Conservation (phyloP, 805 yeast species). For the Monosporozyma solicola region DNA sequence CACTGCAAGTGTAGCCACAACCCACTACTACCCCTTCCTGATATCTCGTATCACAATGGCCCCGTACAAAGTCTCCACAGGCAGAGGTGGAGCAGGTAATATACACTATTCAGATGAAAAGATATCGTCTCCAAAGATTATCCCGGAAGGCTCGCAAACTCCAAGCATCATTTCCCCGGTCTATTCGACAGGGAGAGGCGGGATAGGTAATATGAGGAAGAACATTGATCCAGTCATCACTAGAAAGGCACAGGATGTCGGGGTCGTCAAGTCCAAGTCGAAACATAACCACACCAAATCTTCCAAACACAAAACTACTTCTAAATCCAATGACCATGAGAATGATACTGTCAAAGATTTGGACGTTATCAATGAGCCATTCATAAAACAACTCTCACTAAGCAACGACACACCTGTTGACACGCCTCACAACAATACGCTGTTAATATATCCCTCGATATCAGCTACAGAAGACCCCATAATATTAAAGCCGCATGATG, state of each 20-base stretch:
- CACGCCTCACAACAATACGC: no score
- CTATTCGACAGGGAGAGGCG: conserved; percentile 70
- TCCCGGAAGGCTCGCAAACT: conserved; percentile 51
- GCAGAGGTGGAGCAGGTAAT: conserved; percentile 76
- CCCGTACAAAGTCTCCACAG: conserved; percentile 39
- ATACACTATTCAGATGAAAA: conserved; percentile 36
- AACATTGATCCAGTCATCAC: conserved; percentile 52
- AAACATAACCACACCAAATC: not conserved
- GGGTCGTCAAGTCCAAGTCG: not conserved
- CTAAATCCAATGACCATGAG: not conserved
- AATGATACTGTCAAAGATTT: not conserved
- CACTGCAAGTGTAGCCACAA: not conserved
- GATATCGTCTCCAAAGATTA: conserved; percentile 44
- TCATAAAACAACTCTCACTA: not conserved
- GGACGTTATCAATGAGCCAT: not conserved
- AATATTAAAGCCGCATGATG: not conserved
- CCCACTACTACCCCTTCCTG: not conserved
- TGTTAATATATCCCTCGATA: no score
- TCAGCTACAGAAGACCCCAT: not conserved
- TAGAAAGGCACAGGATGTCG: conserved; percentile 59
- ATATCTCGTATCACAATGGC: not conserved
- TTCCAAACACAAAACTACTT: no score
- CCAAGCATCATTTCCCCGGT: conserved; percentile 49
- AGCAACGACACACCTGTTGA: no score
- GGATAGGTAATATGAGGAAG: conserved; percentile 64